Percentiles rank a stretch among this genome's conserved stretches.
phyloP scores from a whole-genome alignment of 2,329 filamentous ascomycete species.

The Tympanopsis confertula region DNA sequence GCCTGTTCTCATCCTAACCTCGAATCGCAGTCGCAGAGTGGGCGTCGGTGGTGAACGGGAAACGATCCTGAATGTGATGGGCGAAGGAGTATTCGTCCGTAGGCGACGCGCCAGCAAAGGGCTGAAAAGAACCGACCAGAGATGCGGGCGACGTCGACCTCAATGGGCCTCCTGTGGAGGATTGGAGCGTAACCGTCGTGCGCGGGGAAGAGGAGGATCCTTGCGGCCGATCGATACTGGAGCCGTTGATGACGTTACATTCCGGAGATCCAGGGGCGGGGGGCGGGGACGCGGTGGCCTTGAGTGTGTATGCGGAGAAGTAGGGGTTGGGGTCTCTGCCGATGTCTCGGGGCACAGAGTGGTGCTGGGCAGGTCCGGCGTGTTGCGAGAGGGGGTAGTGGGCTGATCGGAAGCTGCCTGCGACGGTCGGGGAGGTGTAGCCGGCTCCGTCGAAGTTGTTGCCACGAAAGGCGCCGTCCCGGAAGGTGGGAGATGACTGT shows the following conservation, averaged over 20 bases:
- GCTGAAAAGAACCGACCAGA: constrained; percentile 27
- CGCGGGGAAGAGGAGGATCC: constrained; percentile 15
- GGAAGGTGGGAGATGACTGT: constrained; percentile 36
- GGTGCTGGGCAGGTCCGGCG: constrained; percentile 25
- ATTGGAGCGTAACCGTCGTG: constrained; percentile 15
- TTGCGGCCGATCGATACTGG: constrained; percentile 18
- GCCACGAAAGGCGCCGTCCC: constrained; percentile 31
- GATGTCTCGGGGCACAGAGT: constrained; percentile 24
- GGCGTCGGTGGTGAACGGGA: constrained; percentile 17
- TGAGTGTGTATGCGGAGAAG: constrained; percentile 14
- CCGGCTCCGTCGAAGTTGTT: constrained; percentile 30
- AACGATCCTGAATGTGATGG: constrained; percentile 15
- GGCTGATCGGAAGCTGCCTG: constrained; percentile 21
- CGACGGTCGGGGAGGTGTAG: constrained; percentile 16
- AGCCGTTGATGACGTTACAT: constrained; percentile 9
- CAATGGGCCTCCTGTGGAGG: constrained; percentile 18
- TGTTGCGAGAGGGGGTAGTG: constrained; percentile 23
- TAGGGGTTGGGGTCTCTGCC: constrained; percentile 18
- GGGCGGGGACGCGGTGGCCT: constrained; percentile 7
- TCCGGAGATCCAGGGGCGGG: constrained; percentile 7
- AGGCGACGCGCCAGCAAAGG: constrained; percentile 31
- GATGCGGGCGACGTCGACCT: constrained; percentile 31
- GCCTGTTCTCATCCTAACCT: constrained; percentile 8
- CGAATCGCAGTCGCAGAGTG: constrained; percentile 20
- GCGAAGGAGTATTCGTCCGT: constrained; percentile 12